Conservation (phyloP, 148 eudicot genomes). For the Limonium bicolor region DNA sequence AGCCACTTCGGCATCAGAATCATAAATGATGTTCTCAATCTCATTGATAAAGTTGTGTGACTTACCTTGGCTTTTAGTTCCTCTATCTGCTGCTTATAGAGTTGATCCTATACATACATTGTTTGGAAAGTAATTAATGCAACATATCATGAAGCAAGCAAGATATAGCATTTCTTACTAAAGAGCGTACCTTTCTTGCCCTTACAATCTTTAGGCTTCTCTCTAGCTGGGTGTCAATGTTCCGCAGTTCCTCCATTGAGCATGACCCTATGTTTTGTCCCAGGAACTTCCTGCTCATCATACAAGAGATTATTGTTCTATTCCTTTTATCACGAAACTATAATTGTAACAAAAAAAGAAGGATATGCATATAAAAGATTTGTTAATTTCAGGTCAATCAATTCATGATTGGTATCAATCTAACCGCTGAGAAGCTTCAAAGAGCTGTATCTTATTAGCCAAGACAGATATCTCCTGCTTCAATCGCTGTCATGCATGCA, state of each 20-base stretch:
- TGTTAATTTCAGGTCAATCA: too few relatives aligned
- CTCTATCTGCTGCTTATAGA: conserved; percentile 8
- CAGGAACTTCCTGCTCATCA: conserved; percentile 5
- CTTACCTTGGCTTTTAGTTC: conserved; percentile 8
- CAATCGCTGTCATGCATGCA: background rate
- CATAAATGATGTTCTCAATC: too few relatives aligned
- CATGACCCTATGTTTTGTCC: conserved; percentile 9
- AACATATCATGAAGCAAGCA: background rate
- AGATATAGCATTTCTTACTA: background rate
- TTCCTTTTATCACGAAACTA: too few relatives aligned
- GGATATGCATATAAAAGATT: background rate
- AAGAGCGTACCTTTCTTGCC: conserved; percentile 7
- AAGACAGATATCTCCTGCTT: conserved; percentile 2
- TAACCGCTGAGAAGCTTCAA: conserved; percentile 7
- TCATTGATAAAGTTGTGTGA: too few relatives aligned
- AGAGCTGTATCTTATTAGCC: background rate
- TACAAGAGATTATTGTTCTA: too few relatives aligned
- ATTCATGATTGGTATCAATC: too few relatives aligned
- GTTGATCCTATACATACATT: conserved; percentile 2
- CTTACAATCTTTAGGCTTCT: conserved; percentile 5
- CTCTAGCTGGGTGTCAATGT: conserved; percentile 5
- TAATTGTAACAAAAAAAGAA: background rate
- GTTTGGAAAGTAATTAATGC: background rate
- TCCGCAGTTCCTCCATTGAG: conserved; percentile 8
- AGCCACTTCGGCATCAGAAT: too few relatives aligned